Base-by-base conservation (phyloP, 441 rosid genomes). In the Eugenia klotzschiana region DNA sequence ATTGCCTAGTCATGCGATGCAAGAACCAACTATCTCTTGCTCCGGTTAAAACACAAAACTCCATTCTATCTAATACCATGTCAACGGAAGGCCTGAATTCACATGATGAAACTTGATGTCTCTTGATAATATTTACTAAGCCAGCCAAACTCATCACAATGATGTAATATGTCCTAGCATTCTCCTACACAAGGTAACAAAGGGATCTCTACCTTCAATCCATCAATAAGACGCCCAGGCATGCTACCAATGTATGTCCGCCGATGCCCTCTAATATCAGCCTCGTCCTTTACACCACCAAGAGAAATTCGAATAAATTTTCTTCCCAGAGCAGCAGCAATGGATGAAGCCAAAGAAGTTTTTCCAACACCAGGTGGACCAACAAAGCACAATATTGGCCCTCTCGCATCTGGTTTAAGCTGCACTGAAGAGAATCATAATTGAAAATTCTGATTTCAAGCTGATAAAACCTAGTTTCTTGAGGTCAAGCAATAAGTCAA, bases 361-460 rank as follows among this genome's bases (percentile, higher is more conserved):
- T 97, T 97, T 55, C 99, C 98, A 87, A 97, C 98, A 86, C 98
- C 99, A 81, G 99, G 99, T 79, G 99, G 98, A 82, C 99, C 99
- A 91, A 97, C 98, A 84, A 95, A 97, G 87, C 99, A 97, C 90
- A 97, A 88, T 50, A 97, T 94, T 29, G 99, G 98, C 82, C 99
- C 98, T 87, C 98, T 90, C 33, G 98, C 98, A 93, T 97, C 98
- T 84, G 99, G 99, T 87, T 94, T 95, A 81, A 97, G 99, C 99
- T 97, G 96, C 88, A 88, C 43, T 37, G 54, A 25, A 84, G 84
- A 87, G 43, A 50, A 83, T 79, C 22, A 20, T 37, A 56, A 43
- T 46, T 27, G 51, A 51, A 81, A 81, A 57, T 16, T 55, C 74
- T 60, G 51, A 60, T 22, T 60, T 27, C 23, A 46, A 37, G 52